These are phyloP conservation scores for Trametes punicea DNA, from an alignment of 768 basidiomycete genomes.

Conservation along the genomic window DNA sequence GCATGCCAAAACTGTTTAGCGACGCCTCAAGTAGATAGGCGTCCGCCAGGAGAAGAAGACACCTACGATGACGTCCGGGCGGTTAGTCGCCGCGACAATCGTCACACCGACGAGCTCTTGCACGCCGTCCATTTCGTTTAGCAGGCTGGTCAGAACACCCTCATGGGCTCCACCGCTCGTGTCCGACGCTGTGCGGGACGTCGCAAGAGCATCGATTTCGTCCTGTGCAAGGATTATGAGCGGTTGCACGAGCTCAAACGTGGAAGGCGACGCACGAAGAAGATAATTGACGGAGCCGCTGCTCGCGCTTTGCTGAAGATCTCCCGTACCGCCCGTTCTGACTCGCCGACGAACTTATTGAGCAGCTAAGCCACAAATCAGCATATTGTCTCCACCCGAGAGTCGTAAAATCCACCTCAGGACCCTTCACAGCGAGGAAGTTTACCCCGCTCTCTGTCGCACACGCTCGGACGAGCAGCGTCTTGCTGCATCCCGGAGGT, in stretches of 20 bases:
- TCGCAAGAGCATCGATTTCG: constrained; percentile 93
- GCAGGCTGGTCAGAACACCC: constrained; percentile 86
- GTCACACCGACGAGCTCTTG: constrained; percentile 95
- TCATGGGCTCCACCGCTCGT: constrained; percentile 61
- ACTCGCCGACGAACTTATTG: constrained; percentile 97
- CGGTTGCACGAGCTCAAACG: not conserved
- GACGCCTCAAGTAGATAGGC: too few relatives aligned
- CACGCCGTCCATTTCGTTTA: constrained; percentile 99
- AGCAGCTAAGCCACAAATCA: constrained; percentile 60
- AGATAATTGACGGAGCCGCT: constrained; percentile 92
- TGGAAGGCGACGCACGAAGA: constrained; percentile 66
- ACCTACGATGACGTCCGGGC: constrained; percentile 88
- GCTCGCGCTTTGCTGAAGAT: constrained; percentile 94
- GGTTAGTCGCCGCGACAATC: constrained; percentile 92
- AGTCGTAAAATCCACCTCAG: constrained; percentile 62
- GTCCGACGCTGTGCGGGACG: constrained; percentile 60
- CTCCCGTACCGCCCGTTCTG: constrained; percentile 91
- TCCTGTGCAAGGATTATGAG: constrained; percentile 54
- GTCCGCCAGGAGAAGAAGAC: not conserved
- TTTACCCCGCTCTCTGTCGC: constrained; percentile 94
- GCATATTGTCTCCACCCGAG: not conserved
- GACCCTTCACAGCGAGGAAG: constrained; percentile 95
- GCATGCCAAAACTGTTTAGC: not conserved
- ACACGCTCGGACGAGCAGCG: constrained; percentile 85
- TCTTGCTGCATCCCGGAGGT: constrained; percentile 97